These are phyloP conservation scores for Heterobasidion annosum DNA, from an alignment of 1,284 basidiomycete species.

Conservation along the genomic window DNA sequence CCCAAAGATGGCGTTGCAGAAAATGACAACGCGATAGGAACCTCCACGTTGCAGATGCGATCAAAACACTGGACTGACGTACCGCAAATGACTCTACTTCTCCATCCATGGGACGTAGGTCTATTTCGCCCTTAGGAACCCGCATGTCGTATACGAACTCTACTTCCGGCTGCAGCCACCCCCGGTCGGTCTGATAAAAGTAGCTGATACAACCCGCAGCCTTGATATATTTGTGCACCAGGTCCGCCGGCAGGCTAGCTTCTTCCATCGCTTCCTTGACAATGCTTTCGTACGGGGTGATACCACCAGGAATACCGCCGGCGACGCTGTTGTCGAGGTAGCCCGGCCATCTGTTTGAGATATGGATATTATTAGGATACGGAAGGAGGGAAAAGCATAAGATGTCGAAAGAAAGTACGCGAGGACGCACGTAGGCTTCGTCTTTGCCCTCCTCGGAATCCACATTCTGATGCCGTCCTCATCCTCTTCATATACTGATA, in stretches of 20 bases:
- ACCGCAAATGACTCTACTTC: slow-evolving; percentile 92
- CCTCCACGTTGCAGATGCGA: too few relatives aligned
- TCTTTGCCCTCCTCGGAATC: slow-evolving; percentile 81
- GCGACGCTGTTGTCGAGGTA: slow-evolving; percentile 75
- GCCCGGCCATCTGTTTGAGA: slow-evolving; percentile 54
- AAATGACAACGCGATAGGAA: neutral
- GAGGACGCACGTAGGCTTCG: slow-evolving; percentile 74
- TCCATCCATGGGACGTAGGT: slow-evolving; percentile 76
- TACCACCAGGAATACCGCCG: slow-evolving; percentile 73
- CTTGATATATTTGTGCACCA: slow-evolving; percentile 52
- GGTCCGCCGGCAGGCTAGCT: slow-evolving; percentile 62
- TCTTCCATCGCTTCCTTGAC: slow-evolving; percentile 94
- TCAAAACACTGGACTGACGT: neutral
- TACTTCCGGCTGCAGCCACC: slow-evolving; percentile 85
- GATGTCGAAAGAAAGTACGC: neutral
- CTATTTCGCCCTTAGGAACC: slow-evolving; percentile 50
- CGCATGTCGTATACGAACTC: slow-evolving; percentile 78
- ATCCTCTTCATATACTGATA: slow-evolving; percentile 55
- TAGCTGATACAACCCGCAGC: slow-evolving; percentile 60
- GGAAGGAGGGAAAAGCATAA: neutral
- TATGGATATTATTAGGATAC: neutral
- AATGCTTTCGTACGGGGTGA: slow-evolving; percentile 65
- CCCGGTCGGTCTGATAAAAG: slow-evolving; percentile 58
- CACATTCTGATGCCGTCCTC: slow-evolving; percentile 59
- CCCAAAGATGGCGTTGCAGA: too few relatives aligned